Base-by-base conservation (phyloP, 2,329 filamentous ascomycete genomes). In the Alternaria ethzedia region DNA sequence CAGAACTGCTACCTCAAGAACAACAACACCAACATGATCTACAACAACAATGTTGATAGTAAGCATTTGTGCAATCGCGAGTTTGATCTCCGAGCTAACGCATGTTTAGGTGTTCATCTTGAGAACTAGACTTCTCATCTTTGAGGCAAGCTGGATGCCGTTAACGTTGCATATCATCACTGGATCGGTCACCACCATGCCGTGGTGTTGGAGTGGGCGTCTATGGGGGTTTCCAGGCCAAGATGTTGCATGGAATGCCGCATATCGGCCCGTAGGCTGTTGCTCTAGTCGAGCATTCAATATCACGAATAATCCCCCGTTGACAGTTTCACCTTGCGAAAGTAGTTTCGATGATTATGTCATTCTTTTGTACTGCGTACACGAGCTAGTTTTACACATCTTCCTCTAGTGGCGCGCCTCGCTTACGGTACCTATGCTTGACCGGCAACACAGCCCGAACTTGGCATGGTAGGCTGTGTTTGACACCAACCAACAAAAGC, bases 1-100 rank as follows among this genome's bases (percentile, higher is more conserved):
- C 43, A 47, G 10, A 49, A 17, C 17, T 65, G 63, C 60, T 63
- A 63, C 23, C 32, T 65, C n/a, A 65, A 65, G 52, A 57, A 54
- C 26, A 36, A 13, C n/a, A 44, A 44, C 6, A 45, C 52, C 17
- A 54, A 54, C 9, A 9, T 43, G 13, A 23, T 65, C n/a, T 65
- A 59, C 43, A 63, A 52, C 41, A 36, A 25, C 6, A 15, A 28
- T 9, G 55, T 56, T 20, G 59, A 59, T 12, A 58, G 63, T 62
- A 58, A 51, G 54, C 9, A 6, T 57, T n/a, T n/a, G 13, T 28
- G 13, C 17, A 23, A 6, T 26, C 3, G 47, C 6, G n/a, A 12
- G 7, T 36, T 51, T 6, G 7, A 36, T 36, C 8, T 45, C 6
- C 30, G 15, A 10, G 50, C 17, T 58, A 46, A 61, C 6, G 9